These are phyloP conservation scores for Kluyveromyces sp. DNA, from an alignment of 1,139 yeast genomes.

Conservation along the genomic window DNA sequence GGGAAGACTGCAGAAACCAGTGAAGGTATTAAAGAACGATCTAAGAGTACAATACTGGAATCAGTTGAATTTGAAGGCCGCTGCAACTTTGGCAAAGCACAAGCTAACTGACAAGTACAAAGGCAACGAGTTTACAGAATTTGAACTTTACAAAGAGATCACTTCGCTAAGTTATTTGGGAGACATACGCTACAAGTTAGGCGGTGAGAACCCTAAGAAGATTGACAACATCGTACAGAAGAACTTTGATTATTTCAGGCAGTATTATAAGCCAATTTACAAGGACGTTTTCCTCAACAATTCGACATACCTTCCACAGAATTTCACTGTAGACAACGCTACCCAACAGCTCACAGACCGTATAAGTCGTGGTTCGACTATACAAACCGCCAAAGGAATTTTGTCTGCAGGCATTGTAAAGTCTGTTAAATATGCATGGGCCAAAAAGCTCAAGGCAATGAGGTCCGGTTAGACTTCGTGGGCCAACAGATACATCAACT, in stretches of 20 bases:
- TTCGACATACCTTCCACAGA: constrained; percentile 34
- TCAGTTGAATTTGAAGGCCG: constrained; percentile 71
- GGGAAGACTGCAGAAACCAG: constrained; percentile 93
- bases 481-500: not conserved
- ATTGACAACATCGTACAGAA: constrained; percentile 76
- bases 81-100: constrained; percentile 62
- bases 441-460: constrained; percentile 47
- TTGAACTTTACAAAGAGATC: constrained; percentile 64
- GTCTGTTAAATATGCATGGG: constrained; percentile 69
- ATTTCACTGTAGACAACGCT: constrained; percentile 34
- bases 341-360: constrained; percentile 45
- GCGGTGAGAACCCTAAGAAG: constrained; percentile 90
- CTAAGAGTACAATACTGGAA: constrained; percentile 57
- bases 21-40: constrained; percentile 61
- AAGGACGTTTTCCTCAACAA: constrained; percentile 38
- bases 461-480: constrained; percentile 17
- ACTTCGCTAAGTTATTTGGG: constrained; percentile 83
- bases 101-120: constrained; percentile 39
- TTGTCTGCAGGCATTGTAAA: constrained; percentile 78
- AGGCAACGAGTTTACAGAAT: constrained; percentile 46
- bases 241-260: constrained; percentile 62
- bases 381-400: constrained; percentile 77
- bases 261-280: constrained; percentile 62
- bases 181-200: constrained; percentile 78
- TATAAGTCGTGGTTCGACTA: constrained; percentile 60